phyloP scores from a whole-genome alignment of 192 early-diverging fungal genomes.

The Thamnidium elegans region DNA sequence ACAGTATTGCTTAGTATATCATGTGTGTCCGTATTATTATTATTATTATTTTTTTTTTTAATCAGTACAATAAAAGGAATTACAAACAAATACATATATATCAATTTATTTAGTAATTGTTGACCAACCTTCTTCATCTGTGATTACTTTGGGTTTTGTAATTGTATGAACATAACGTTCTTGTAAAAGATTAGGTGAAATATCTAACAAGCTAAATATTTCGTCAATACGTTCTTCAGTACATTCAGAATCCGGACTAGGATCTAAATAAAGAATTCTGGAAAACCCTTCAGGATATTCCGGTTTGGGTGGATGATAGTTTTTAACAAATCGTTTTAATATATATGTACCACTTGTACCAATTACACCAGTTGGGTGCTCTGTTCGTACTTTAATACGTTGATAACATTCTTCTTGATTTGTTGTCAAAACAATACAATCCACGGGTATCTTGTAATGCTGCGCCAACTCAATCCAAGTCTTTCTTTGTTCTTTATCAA shows the following conservation, averaged over 20 bases:
- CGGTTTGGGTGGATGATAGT: conserved; percentile 40
- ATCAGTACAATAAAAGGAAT: too few relatives aligned
- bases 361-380: conserved; percentile 72
- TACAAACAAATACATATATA: too few relatives aligned
- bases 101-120: too few relatives aligned
- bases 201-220: conserved; percentile 3
- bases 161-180: too few relatives aligned
- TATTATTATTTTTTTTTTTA: too few relatives aligned
- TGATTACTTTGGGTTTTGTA: too few relatives aligned
- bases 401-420: conserved; percentile 52
- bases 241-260: conserved; percentile 37
- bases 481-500: conserved; percentile 70
- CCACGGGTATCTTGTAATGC: conserved; percentile 50
- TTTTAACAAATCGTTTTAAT: conserved; percentile 56
- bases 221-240: conserved; percentile 42
- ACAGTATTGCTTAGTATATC: too few relatives aligned
- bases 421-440: conserved; percentile 71
- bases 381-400: conserved; percentile 56
- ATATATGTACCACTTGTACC: conserved; percentile 61
- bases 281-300: conserved; percentile 44
- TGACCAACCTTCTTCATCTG: too few relatives aligned
- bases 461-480: conserved; percentile 67
- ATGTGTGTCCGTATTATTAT: too few relatives aligned
- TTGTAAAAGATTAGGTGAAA: too few relatives aligned
- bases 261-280: conserved; percentile 41